These are phyloP conservation scores for Vaccinium vitisidaea DNA, from an alignment of 148 eudicot genomes.

Conservation along the genomic window DNA sequence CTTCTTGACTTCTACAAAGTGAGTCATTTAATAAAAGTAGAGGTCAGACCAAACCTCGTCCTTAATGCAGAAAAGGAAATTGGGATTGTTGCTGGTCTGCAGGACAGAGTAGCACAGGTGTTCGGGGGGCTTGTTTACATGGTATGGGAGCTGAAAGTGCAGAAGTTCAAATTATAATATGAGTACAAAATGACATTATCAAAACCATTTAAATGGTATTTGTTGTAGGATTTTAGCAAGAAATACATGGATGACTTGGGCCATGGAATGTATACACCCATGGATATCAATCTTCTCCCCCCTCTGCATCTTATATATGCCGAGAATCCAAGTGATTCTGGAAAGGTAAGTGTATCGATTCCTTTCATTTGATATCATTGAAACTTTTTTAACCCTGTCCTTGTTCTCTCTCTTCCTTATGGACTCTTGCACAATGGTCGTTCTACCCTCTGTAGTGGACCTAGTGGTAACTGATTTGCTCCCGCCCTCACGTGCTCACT, in stretches of 20 bases:
- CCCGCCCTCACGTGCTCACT: neutral
- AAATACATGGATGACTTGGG: conserved; percentile 68
- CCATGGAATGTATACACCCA: conserved; percentile 67
- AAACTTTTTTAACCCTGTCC: neutral
- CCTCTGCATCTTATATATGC: conserved; percentile 87
- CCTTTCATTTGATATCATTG: neutral
- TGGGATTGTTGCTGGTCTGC: conserved; percentile 96
- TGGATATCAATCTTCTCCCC: conserved; percentile 73
- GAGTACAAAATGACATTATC: neutral
- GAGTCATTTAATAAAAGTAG: conserved; percentile 70
- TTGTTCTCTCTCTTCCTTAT: neutral
- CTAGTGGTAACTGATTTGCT: neutral
- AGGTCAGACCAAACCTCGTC: conserved; percentile 78
- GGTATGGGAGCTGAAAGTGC: conserved; percentile 37
- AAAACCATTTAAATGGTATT: conserved; percentile 5
- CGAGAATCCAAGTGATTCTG: conserved; percentile 97
- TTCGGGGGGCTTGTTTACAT: conserved; percentile 94
- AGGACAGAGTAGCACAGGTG: conserved; percentile 93
- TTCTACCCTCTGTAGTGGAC: neutral
- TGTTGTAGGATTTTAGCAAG: conserved; percentile 73
- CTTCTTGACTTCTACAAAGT: conserved; percentile 86
- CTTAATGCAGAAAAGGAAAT: conserved; percentile 92
- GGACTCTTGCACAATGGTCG: neutral
- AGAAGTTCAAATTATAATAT: neutral
- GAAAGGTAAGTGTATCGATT: conserved; percentile 59